Base-by-base conservation (phyloP, 1,284 basidiomycete genomes). In the Leucoagaricus sp. region DNA sequence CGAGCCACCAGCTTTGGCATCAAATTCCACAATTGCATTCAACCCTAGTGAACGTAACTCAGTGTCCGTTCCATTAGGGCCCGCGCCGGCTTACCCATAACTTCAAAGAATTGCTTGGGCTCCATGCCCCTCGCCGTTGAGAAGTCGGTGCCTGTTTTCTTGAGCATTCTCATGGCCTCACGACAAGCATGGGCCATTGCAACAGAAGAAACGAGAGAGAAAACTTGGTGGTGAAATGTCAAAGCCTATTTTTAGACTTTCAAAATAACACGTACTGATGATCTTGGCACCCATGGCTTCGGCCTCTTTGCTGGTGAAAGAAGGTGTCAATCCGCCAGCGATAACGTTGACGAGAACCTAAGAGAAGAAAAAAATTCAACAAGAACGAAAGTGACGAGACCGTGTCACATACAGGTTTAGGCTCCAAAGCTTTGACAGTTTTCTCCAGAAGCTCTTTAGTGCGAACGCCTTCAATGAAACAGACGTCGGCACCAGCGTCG, bases 391-490 rank as follows among this genome's bases (percentile, higher is more conserved):
- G 15, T n/a, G 25, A 36, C 17, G 9, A n/a, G 25, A 53, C 6
- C 25, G 2, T 26, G 40, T 26, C 58, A 12, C 26, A 65, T 57
- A 82, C 85, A 0, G 89, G 89, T 63, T 86, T 88, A 4, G 89
- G 88, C 6, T 84, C 81, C 29, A 93, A 72, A 3, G 83, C 85
- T 34, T 76, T 75, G 50, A 91, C 84, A 1, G 89, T 89, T 2
- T 74, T 73, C 61, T 80, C 75, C 26, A 91, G 79, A 36, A 90
- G 79, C 52, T 87, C 83, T 53, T 85, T 79, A 9, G 82, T 87
- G 69, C 82, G 82, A 41, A 91, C 88, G 53, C 90, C 91, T 72
- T 93, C 91, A 50, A 93, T 89, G 74, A 93, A 93, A 69, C 87
- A 91, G 21, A 91, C 89, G 65, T 93, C 91, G 1, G 91, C 91